These are phyloP conservation scores for Xylaria digitata DNA, from an alignment of 2,329 filamentous ascomycete species.

Conservation along the genomic window DNA sequence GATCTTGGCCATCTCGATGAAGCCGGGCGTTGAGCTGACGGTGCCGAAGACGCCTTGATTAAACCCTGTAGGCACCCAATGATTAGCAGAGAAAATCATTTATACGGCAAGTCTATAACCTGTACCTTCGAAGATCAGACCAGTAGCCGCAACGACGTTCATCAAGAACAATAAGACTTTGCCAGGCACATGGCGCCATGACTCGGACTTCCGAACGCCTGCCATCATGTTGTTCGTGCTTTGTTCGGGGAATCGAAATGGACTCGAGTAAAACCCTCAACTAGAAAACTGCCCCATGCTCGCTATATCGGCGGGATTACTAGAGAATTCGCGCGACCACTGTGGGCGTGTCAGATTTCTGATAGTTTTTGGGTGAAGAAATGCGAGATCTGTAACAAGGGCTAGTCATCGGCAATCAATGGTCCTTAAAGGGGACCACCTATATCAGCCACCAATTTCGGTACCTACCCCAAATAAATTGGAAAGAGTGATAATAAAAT, in stretches of 20 bases:
- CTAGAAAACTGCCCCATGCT: conserved; percentile 1
- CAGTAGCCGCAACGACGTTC: conserved; percentile 48
- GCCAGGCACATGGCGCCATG: conserved; percentile 33
- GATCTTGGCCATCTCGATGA: conserved; percentile 58
- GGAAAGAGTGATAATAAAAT: too few relatives aligned
- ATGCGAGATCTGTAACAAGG: not conserved
- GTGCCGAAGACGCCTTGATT: conserved; percentile 66
- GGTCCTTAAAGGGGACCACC: too few relatives aligned
- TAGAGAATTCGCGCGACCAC: not conserved
- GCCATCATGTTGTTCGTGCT: conserved; percentile 17
- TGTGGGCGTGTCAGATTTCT: conserved; percentile 4
- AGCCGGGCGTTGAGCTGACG: conserved; percentile 58
- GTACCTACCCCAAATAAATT: too few relatives aligned
- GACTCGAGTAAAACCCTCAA: not conserved
- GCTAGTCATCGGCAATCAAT: too few relatives aligned
- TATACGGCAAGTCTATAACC: not conserved
- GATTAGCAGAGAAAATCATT: conserved; percentile 18
- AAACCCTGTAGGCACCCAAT: conserved; percentile 49
- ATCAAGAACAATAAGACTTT: conserved; percentile 43
- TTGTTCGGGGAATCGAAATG: conserved; percentile 1
- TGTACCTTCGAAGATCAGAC: conserved; percentile 55
- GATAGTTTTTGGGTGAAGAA: conserved; percentile 4
- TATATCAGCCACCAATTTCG: too few relatives aligned
- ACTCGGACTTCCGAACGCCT: conserved; percentile 13
- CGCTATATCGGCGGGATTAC: not conserved